Base-by-base conservation (phyloP, 441 rosid genomes). In the Gossypium gossypioides region DNA sequence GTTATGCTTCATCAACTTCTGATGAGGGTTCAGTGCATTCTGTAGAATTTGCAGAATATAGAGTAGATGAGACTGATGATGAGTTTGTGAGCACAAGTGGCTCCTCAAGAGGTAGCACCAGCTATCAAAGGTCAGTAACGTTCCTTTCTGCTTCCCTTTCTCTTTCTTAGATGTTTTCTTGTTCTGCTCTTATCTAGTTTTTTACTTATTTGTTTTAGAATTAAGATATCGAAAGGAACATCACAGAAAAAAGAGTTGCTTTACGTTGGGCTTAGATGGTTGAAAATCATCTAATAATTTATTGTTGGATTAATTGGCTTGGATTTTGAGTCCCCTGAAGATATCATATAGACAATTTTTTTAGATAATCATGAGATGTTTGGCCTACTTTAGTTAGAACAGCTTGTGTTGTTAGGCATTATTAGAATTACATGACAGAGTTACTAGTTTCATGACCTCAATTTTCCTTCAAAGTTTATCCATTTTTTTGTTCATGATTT, bases 1-100 rank as follows among this genome's bases (percentile, higher is more conserved):
- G 92, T 76, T 84, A 85, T 69, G 93, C 89, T 37, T 82, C 84
- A 57, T 94, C 97, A 10, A 88, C 85, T 74, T 94, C 99, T 76
- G 97, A 92, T 76, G 97, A 91, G 68, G 94, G 94, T 81, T 94
- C 99, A 10, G 94, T 92, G 65, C 77, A 91, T 34, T 95, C 97
- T 18, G 82, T 88, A 44, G 96, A 92, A 62, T 88, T 83, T 78
- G 76, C 95, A 1, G 97, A 87, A 69, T 86, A 85, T 77, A 88
- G 97, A 85, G 77, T 84, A 85, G 96, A 92, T 76, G 99, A 92
- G 81, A 82, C 82, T 19, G 95, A 91, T 75, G 92, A 92, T 73
- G 99, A 92, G 60, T 85, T 85, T 77, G 83, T 82, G 68, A 86
- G 69, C 77, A 48, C 91, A 55, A 84, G 75, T 72, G 85, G 80